Base-by-base conservation (phyloP, 2,329 filamentous ascomycete genomes). In the Nigrospora osmanthi region DNA sequence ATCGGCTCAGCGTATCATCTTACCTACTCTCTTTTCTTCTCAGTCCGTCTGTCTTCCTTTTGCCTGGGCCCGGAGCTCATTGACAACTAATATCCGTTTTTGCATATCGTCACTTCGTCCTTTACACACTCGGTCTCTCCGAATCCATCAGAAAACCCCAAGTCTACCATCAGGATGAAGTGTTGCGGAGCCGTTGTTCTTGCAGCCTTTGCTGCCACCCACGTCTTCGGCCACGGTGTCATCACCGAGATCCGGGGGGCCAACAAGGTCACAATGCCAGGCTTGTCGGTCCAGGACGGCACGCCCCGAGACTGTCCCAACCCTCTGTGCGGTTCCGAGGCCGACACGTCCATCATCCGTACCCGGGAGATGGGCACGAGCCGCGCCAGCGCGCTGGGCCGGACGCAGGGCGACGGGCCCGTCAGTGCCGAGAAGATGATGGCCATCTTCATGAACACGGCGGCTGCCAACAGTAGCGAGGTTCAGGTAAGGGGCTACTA, bases 331-430 rank as follows among this genome's bases (percentile, higher is more conserved):
- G 81, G 80, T 48, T 72, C 80, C 30, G 74, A 83, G 60, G 76
- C 73, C 48, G 81, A 84, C 57, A 83, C 81, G n/a, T 71, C 80
- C 62, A 81, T 84, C 69, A 82, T 83, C 64, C 76, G 79, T 40
- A 59, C 72, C 45, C 63, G 67, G 14, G 80, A 83, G 62, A 69
- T 83, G 46, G 64, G 67, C 33, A 71, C 66, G 42, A 67, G 64
- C 54, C 67, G 70, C 53, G 76, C 75, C 37, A 70, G 69, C 34
- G 69, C 80, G 43, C 72, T 85, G 13, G 81, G 81, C 54, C 76
- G 78, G 51, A 83, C 79, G 41, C 61, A 75, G 54, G 73, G 68
- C 44, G 72, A 69, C 43, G 77, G 79, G 17, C 70, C 75, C 50
- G 72, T 83, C 49, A 68, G 78, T 48, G 72, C 80, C 23, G 64